A percentile compares a stretch with the other conserved stretches of the same genome.
These are phyloP conservation scores for Letharia lupina DNA, from an alignment of 495 filamentous ascomycete genomes.

Conservation along the genomic window DNA sequence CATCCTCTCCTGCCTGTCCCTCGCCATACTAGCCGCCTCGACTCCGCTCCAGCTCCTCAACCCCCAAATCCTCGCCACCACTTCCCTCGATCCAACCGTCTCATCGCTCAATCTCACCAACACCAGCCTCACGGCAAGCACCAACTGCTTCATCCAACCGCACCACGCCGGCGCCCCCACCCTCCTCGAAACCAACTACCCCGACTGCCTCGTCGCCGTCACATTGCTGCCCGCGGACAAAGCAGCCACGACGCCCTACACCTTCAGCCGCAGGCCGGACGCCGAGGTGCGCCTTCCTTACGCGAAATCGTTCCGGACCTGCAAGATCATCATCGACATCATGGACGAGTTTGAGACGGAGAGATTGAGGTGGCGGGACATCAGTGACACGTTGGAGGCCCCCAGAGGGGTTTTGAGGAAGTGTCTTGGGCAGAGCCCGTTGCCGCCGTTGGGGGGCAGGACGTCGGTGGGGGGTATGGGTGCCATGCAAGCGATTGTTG, in stretches of 20 bases:
- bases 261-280: not conserved
- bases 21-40: not conserved
- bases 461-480: not conserved
- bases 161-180: not conserved
- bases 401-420: not conserved
- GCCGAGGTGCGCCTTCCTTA: not conserved
- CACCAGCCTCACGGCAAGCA: not conserved
- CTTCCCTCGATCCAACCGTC: not conserved
- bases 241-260: not conserved
- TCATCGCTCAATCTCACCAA: not conserved
- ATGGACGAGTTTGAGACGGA: not conserved
- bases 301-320: not conserved
- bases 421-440: not conserved
- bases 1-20: not conserved
- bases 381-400: not conserved
- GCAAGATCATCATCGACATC: slow-evolving; percentile 1
- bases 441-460: slow-evolving; percentile 2
- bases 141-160: slow-evolving; percentile 2
- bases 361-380: not conserved
- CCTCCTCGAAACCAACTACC: not conserved
- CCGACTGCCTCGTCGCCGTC: not conserved
- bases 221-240: not conserved
- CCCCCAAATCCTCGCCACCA: not conserved
- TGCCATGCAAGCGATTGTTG: not conserved
- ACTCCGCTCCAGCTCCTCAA: not conserved